These are phyloP conservation scores for Naematelia encephala DNA, from an alignment of 768 basidiomycete genomes.

Conservation along the genomic window DNA sequence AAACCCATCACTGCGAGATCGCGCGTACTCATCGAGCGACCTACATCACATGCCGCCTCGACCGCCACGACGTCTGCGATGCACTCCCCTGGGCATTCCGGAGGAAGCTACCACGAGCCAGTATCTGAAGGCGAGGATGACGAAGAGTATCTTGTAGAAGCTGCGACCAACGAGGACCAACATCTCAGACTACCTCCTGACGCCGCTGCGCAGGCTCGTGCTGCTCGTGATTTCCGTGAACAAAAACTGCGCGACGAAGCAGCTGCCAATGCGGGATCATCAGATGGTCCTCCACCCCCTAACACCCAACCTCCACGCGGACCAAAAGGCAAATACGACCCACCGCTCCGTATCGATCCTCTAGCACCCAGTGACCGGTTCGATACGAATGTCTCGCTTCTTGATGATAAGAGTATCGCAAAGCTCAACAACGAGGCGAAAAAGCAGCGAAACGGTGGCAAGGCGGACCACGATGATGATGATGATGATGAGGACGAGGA, in stretches of 20 bases:
- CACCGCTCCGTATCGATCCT: slow-evolving; percentile 64
- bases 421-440: slow-evolving; percentile 47
- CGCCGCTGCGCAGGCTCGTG: slow-evolving; percentile 63
- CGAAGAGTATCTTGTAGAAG: slow-evolving; percentile 55
- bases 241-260: slow-evolving; percentile 63
- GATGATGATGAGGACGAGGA: slow-evolving; percentile 41
- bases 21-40: slow-evolving; percentile 60
- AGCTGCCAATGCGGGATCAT: slow-evolving; percentile 21
- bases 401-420: slow-evolving; percentile 64
- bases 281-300: slow-evolving; percentile 12
- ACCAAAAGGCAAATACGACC: slow-evolving; percentile 28
- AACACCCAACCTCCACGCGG: slow-evolving; percentile 2
- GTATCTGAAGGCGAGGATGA: slow-evolving; percentile 94
- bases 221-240: slow-evolving; percentile 82
- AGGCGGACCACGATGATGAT: slow-evolving; percentile 25
- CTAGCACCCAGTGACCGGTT: slow-evolving; percentile 77
- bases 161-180: slow-evolving; percentile 76
- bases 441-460: slow-evolving; percentile 14
- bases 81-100: slow-evolving; percentile 53
- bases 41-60: slow-evolving; percentile 51
- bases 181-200: slow-evolving; percentile 68
- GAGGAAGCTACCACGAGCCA: slow-evolving; percentile 70
- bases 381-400: slow-evolving; percentile 62
- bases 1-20: slow-evolving; percentile 82
- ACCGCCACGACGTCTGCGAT: slow-evolving; percentile 48